Evolutionary conservation across 805 yeast genomes (phyloP), one percentile per base, ranked within the genome.

Genomic region (Metschnikowia chrysomelidarum): DNA sequence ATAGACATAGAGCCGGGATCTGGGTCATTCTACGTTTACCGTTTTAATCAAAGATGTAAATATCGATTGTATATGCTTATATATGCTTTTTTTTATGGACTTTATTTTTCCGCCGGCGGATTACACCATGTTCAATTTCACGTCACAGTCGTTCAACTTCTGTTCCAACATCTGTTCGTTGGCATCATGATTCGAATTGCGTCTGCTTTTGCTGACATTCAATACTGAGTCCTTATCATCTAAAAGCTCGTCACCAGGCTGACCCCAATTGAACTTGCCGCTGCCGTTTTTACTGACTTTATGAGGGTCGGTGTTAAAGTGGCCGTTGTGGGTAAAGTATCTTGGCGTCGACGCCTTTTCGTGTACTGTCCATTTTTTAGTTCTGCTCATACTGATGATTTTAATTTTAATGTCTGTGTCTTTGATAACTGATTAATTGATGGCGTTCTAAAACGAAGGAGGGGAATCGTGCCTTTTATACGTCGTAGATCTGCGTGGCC

Each of bases 181-280:
- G 16, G 46, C 50, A 9, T 47, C 53, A 38, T 67, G 73, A 40
- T 67, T 67, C 19, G 70, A 63, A 48, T 67, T 67, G 36, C 72
- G 49, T 46, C 71, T 60, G 7, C 46, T 46, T 5, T 59, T 57
- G 24, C 43, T 39, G 10, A 11, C 21, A 11, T 10, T 21, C 61
- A 4, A 69, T n/a, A n/a, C n/a, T n/a, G n/a, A n/a, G 43, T 76
- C 80, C 31, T 81, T 85, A 13, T 71, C 63, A 34, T 74, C 76
- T 40, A 75, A 71, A 43, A 84, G 57, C 51, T 87, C 95, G 49
- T 85, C 95, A 19, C 88, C 91, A 7, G 78, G 73, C 41, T 69
- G 65, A 27, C 97, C 97, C 95, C 96, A 87, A 54, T 87, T 87
- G 47, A 80, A 82, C 50, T 78, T 80, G 30, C 97, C 97, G 21